phyloP scores from a whole-genome alignment of 257 asterid genomes.

The Parsonsia alboflavescens region DNA sequence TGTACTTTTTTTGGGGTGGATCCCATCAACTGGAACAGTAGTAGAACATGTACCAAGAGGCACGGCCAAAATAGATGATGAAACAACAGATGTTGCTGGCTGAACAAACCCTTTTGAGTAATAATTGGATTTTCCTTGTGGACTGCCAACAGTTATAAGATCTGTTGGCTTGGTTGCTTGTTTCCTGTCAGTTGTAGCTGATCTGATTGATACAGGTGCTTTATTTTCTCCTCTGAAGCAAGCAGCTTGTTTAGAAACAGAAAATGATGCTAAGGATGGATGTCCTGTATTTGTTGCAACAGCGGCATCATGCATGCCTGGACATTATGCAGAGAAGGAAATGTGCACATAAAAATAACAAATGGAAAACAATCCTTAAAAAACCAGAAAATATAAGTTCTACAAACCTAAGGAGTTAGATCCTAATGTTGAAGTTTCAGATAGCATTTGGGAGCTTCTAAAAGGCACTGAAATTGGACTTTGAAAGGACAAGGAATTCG shows the following conservation, averaged over 20 bases:
- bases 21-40: constrained; percentile 7
- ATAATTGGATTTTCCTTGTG: constrained; percentile 16
- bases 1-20: background rate
- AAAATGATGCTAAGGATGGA: constrained; percentile 3
- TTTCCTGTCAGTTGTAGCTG: constrained; percentile 7
- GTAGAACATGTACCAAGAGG: constrained; percentile 8
- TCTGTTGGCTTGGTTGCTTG: constrained; percentile 7
- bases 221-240: constrained; percentile 4
- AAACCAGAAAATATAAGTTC: constrained; percentile 5
- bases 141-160: constrained; percentile 9
- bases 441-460: constrained; percentile 28
- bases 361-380: background rate
- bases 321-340: constrained; percentile 4
- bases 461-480: constrained; percentile 51
- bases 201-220: constrained; percentile 13
- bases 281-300: constrained; percentile 20
- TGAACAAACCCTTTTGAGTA: constrained; percentile 7
- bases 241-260: background rate
- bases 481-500: constrained; percentile 36
- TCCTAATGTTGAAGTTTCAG: constrained; percentile 2
- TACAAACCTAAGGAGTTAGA: constrained; percentile 25
- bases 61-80: background rate
- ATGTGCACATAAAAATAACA: background rate
- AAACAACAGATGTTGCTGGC: constrained; percentile 11
- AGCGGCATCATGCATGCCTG: constrained; percentile 9